Conservation (phyloP, 345 rosid species). For the Cochlearia excelsa region DNA sequence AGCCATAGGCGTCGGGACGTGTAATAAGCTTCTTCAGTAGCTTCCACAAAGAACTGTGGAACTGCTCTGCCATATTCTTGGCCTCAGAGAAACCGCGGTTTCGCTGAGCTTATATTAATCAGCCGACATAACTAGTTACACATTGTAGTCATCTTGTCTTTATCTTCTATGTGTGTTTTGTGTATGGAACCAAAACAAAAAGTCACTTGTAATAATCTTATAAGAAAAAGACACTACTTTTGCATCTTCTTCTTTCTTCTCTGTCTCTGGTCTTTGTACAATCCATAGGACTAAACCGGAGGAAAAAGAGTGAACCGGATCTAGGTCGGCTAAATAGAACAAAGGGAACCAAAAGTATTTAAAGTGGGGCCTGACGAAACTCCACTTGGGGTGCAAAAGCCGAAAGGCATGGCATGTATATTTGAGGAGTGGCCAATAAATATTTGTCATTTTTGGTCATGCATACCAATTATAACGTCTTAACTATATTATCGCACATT, state of each 20-base stretch:
- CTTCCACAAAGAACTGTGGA: slow-evolving; percentile 25
- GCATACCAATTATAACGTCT: slow-evolving; percentile 24
- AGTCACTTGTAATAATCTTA: neutral
- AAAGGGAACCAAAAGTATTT: slow-evolving; percentile 8
- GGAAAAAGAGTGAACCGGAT: slow-evolving; percentile 16
- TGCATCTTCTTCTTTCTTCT: neutral
- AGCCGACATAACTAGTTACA: slow-evolving; percentile 31
- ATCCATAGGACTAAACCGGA: neutral
- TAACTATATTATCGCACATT: neutral
- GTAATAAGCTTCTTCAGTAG: slow-evolving; percentile 90
- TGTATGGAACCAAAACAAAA: slow-evolving; percentile 7
- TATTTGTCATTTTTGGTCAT: slow-evolving; percentile 12
- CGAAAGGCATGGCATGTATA: slow-evolving; percentile 20
- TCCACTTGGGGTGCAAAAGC: slow-evolving; percentile 35
- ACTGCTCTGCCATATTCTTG: slow-evolving; percentile 28
- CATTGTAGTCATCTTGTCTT: slow-evolving; percentile 9
- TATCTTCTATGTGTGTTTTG: neutral
- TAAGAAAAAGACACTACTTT: neutral
- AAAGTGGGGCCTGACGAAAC: slow-evolving; percentile 14
- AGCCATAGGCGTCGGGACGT: slow-evolving; percentile 83
- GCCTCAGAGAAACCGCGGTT: slow-evolving; percentile 21
- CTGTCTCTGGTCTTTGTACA: too few species aligned
- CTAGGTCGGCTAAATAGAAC: slow-evolving; percentile 30
- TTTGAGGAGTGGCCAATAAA: slow-evolving; percentile 21
- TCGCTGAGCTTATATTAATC: slow-evolving; percentile 27